Evolutionary conservation across 2,329 filamentous ascomycete genomes (phyloP), one percentile per base, ranked within the genome.

Genomic region (Alternaria sp.): DNA sequence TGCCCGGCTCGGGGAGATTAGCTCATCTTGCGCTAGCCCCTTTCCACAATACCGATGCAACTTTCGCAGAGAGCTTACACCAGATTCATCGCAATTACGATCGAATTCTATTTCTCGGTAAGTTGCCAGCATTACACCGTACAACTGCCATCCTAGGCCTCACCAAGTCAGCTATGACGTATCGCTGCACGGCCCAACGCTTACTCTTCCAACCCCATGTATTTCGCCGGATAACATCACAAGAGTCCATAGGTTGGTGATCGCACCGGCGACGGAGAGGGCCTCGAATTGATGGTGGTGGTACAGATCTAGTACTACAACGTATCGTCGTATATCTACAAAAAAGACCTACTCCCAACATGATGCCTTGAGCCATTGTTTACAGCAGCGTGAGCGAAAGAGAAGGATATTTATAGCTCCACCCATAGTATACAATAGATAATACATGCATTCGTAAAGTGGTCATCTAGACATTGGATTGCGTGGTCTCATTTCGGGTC

Each of bases 1-100:
- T 59, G 61, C 56, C 65, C 62, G 63, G 60, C 58, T 61, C 60
- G n/a, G 41, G 62, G 60, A 65, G 60, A 63, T 66, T 64, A 61
- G 63, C 63, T 66, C 62, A 66, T 68, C 56, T 64, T 56, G 50
- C 64, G 39, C 54, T 40, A 58, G 24, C 53, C 56, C 56, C 59
- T 61, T 62, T 61, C 52, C 50, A 14, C 11, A 50, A 36, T 8
- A 29, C 29, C 31, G 31, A 33, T 33, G 10, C 31, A 4, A 3
- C 31, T 23, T 33, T 46, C 44, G 17, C 44, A 31, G 17, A 17
- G 11, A 46, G 11, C 3, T 33, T 29, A 46, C 44, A 24, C 7
- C 21, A 4, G 14, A 33, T 4, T n/a, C 29, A 2, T 24, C 13
- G 3, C 29, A 33, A 13, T 24, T 24, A 23, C 44, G n/a, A 7